Conservation (phyloP, 148 eudicot species). For the Arctostaphylos glauca region DNA sequence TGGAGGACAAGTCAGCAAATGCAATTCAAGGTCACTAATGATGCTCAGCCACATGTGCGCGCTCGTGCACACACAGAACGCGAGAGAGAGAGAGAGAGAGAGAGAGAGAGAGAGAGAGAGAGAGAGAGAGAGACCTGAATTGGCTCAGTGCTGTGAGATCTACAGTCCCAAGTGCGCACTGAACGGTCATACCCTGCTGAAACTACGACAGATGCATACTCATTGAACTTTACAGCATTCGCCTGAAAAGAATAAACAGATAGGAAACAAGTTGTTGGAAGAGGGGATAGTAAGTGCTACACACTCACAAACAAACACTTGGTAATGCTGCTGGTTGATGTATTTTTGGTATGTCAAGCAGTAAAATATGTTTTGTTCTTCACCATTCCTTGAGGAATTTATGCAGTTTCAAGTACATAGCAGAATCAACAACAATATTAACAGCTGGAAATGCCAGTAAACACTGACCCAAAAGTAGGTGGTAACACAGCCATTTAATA, state of each 20-base stretch:
- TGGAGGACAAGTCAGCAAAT: slow-evolving; percentile 7
- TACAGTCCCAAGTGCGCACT: slow-evolving; percentile 91
- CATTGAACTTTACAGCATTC: slow-evolving; percentile 93
- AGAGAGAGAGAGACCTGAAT: slow-evolving; percentile 61
- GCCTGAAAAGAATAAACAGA: slow-evolving; percentile 44
- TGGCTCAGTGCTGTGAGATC: slow-evolving; percentile 92
- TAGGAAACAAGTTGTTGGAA: not conserved
- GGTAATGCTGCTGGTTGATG: not conserved
- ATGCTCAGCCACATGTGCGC: not conserved
- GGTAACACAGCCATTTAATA: not conserved
- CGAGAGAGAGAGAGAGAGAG: slow-evolving; percentile 18
- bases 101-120: slow-evolving; percentile 13
- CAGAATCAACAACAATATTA: not conserved
- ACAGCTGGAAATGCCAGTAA: not conserved
- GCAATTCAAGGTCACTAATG: not conserved
- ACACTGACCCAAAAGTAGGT: not conserved
- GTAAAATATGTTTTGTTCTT: not conserved
- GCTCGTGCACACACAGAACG: no score
- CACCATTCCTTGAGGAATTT: not conserved
- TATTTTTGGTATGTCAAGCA: not conserved
- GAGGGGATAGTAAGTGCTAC: not conserved
- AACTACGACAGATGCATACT: slow-evolving; percentile 76
- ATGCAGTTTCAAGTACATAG: not conserved
- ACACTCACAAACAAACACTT: no score
- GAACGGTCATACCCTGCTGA: slow-evolving; percentile 97